Percentiles rank a stretch among this genome's conserved stretches.
Evolutionary conservation across 1,284 basidiomycete species (phyloP).

Genomic region (Puccinia coronata): DNA sequence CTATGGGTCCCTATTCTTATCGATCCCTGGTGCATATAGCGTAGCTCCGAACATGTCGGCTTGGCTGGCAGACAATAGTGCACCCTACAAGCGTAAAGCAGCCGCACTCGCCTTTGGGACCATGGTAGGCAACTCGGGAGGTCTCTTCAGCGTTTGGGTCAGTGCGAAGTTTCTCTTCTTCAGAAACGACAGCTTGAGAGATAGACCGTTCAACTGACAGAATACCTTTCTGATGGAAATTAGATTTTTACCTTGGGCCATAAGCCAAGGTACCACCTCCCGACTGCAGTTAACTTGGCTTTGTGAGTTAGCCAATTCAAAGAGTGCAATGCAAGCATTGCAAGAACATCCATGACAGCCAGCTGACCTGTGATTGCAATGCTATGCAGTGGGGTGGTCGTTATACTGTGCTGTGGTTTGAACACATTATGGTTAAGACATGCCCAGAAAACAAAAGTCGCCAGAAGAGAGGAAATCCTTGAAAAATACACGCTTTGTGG

Average conservation of each 20-base stretch:
- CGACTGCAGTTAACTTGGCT: constrained; percentile 11
- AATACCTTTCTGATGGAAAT: background rate
- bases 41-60: background rate
- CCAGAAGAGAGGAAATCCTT: background rate
- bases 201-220: background rate
- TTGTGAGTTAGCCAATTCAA: background rate
- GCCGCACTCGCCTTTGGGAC: constrained; percentile 18
- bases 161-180: background rate
- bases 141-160: constrained; percentile 31
- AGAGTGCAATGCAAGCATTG: background rate
- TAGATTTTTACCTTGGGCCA: constrained; percentile 12
- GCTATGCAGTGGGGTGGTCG: background rate
- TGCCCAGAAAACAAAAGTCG: background rate
- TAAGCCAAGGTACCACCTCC: constrained; percentile 25
- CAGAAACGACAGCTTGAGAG: no score
- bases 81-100: constrained; percentile 14
- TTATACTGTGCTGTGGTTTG: constrained; percentile 2
- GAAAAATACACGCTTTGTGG: background rate
- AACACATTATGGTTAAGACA: constrained; percentile 1
- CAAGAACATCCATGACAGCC: background rate
- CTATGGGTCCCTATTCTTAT: constrained; percentile 23
- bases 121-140: background rate
- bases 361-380: background rate
- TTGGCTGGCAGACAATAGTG: constrained; percentile 21
- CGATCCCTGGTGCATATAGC: constrained; percentile 23